phyloP scores from a whole-genome alignment of 495 filamentous ascomycete genomes.

The Penicillium lividum region DNA sequence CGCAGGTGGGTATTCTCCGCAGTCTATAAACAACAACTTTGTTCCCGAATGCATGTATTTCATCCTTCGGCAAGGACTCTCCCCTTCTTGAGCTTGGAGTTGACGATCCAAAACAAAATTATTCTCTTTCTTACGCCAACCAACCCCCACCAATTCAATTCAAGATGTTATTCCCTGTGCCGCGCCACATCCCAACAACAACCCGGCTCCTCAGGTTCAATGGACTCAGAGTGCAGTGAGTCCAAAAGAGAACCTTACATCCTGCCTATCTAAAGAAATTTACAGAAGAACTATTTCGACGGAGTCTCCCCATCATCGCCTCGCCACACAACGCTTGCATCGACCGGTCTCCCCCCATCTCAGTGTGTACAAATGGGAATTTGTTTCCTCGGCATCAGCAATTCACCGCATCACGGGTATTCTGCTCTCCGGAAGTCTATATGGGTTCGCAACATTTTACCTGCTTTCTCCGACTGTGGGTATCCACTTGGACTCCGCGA shows the following conservation, averaged over 20 bases:
- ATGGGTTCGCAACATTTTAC: slow-evolving; percentile 72
- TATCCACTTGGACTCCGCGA: slow-evolving; percentile 68
- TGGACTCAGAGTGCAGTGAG: background rate
- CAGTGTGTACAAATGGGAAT: slow-evolving; percentile 74
- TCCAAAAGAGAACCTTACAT: background rate
- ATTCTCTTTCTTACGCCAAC: no score
- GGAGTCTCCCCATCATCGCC: slow-evolving; percentile 52
- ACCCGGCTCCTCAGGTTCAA: background rate
- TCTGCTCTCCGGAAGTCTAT: slow-evolving; percentile 52
- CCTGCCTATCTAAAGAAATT: background rate
- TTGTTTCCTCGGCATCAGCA: slow-evolving; percentile 54
- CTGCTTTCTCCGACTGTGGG: slow-evolving; percentile 71
- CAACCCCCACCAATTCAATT: no score
- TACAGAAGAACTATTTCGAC: slow-evolving; percentile 8
- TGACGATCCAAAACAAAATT: background rate
- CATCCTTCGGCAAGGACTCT: no score
- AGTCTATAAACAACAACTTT: no score
- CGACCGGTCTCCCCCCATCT: slow-evolving; percentile 82
- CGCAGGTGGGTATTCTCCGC: no score
- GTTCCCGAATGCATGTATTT: no score
- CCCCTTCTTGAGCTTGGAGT: no score
- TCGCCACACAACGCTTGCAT: slow-evolving; percentile 68
- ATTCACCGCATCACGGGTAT: slow-evolving; percentile 65
- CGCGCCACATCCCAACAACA: background rate
- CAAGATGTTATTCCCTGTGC: background rate